phyloP scores from a whole-genome alignment of 257 asterid species.

The Forsythia viridissima region DNA sequence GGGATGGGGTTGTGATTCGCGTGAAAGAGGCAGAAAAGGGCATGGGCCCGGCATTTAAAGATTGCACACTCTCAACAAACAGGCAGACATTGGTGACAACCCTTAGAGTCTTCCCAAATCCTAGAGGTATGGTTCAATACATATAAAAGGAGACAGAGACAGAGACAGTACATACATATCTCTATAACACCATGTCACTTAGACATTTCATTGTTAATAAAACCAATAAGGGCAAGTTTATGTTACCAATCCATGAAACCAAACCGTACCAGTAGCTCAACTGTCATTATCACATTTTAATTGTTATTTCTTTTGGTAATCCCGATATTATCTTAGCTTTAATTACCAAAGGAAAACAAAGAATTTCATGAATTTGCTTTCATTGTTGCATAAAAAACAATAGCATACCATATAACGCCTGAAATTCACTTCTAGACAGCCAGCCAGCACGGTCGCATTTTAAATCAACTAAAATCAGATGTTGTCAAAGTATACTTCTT shows the following conservation, averaged over 20 bases:
- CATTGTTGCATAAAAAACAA: neutral
- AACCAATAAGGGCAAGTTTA: neutral
- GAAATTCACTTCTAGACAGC: conserved; percentile 6
- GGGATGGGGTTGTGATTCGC: neutral
- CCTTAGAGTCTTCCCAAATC: neutral
- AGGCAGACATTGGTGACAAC: neutral
- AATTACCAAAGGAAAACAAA: conserved; percentile 6
- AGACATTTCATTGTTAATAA: neutral
- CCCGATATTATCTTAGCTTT: neutral
- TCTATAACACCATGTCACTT: neutral
- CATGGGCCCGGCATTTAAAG: neutral
- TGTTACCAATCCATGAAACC: neutral
- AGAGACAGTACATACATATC: neutral
- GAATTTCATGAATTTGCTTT: conserved; percentile 5
- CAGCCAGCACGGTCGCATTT: neutral
- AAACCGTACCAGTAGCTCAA: neutral
- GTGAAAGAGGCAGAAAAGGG: neutral
- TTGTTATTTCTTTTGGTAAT: neutral
- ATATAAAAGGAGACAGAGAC: neutral
- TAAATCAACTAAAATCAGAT: conserved; percentile 16
- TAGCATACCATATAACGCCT: neutral
- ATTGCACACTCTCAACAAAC: neutral
- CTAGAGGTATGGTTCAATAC: neutral
- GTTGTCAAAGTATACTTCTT: neutral
- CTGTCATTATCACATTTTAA: neutral